These are phyloP conservation scores for Nemania sp. DNA, from an alignment of 2,329 filamentous ascomycete genomes.

Conservation along the genomic window DNA sequence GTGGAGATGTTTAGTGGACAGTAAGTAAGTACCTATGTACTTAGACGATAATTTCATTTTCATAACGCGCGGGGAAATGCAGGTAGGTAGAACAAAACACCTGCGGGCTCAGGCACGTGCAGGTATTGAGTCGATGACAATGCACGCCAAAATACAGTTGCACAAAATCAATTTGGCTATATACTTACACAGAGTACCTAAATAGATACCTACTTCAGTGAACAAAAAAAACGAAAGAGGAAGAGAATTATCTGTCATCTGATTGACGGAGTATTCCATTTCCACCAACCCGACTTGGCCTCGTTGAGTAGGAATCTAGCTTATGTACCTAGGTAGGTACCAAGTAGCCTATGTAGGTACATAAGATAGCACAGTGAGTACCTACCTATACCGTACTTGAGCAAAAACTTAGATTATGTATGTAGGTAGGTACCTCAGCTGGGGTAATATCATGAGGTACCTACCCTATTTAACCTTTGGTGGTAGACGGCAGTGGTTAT, in stretches of 20 bases:
- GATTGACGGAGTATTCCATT: slow-evolving; percentile 34
- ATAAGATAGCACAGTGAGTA: too few species aligned
- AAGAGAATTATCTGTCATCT: not conserved
- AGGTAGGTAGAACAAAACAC: not conserved
- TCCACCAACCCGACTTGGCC: slow-evolving; percentile 19
- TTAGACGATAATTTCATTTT: too few species aligned
- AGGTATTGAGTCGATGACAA: not conserved
- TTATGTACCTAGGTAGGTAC: not conserved
- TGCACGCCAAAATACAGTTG: not conserved
- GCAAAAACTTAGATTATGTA: not conserved
- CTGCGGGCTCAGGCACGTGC: slow-evolving; percentile 4
- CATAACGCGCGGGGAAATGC: not conserved
- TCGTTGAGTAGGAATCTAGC: not conserved
- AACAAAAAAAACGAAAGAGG: too few species aligned
- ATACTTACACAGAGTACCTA: not conserved
- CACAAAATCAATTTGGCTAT: not conserved
- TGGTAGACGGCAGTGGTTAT: not conserved
- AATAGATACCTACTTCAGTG: too few species aligned
- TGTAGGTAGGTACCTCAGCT: not conserved
- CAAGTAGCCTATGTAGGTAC: too few species aligned
- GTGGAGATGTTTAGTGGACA: slow-evolving; percentile 30
- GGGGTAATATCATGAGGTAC: not conserved
- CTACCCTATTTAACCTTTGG: not conserved
- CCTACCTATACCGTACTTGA: not conserved
- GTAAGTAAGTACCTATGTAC: too few species aligned